Conservation (phyloP, 1,139 yeast genomes). For the Torulaspora pretoriensis region DNA sequence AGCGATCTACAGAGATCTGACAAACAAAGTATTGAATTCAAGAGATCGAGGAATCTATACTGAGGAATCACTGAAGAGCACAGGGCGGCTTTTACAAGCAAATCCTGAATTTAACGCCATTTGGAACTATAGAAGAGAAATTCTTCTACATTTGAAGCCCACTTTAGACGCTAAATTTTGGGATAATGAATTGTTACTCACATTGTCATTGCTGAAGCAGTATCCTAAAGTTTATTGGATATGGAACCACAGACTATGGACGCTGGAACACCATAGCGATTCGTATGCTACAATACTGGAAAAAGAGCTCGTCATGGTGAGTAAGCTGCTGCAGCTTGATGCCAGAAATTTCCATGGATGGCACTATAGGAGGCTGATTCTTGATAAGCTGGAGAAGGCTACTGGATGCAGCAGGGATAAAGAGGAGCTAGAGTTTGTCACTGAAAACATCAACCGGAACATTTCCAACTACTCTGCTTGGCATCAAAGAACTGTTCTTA, state of each 20-base stretch:
- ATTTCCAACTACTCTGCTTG: constrained; percentile 94
- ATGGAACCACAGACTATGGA: constrained; percentile 93
- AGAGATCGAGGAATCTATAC: constrained; percentile 39
- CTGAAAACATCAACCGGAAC: constrained; percentile 69
- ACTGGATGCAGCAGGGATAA: constrained; percentile 33
- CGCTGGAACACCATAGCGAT: constrained; percentile 51
- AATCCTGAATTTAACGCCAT: constrained; percentile 87
- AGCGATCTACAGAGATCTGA: constrained; percentile 47
- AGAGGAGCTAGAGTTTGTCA: constrained; percentile 72
- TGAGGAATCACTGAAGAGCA: constrained; percentile 46
- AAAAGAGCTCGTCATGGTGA: constrained; percentile 63
- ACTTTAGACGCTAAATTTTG: constrained; percentile 40
- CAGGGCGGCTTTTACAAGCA: constrained; percentile 52
- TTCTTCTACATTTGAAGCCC: constrained; percentile 39
- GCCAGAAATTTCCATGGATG: constrained; percentile 91
- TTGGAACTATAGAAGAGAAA: constrained; percentile 87
- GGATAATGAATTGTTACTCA: constrained; percentile 57
- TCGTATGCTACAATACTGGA: constrained; percentile 51
- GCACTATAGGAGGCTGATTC: constrained; percentile 82
- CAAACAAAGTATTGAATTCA: constrained; percentile 41
- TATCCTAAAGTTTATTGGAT: constrained; percentile 94
- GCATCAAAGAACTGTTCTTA: constrained; percentile 80
- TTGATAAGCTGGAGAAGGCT: constrained; percentile 46
- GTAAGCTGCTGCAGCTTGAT: constrained; percentile 64
- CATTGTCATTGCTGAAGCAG: constrained; percentile 53